Conservation (phyloP, 768 basidiomycete species). For the Boletus subcaerulescens region DNA sequence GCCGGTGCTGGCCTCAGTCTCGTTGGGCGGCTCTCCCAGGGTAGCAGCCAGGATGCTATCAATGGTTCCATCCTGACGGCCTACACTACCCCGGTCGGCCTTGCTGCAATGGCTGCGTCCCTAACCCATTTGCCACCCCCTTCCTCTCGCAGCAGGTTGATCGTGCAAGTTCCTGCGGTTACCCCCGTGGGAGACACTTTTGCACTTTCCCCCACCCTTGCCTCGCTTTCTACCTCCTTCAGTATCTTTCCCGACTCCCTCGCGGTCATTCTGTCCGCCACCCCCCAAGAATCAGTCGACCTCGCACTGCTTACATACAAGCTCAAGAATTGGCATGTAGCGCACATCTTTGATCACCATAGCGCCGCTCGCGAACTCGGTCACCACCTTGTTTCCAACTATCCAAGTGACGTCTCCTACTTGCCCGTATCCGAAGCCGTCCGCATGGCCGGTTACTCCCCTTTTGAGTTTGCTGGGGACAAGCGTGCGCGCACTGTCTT, state of each 20-base stretch:
- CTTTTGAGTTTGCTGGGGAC: conserved; percentile 76
- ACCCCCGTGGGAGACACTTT: conserved; percentile 63
- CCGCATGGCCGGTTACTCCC: conserved; percentile 58
- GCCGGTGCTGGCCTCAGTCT: conserved; percentile 80
- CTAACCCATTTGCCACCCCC: conserved; percentile 70
- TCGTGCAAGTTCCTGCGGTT: conserved; percentile 81
- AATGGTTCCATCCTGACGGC: conserved; percentile 65
- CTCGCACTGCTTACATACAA: conserved; percentile 76
- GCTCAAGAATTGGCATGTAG: conserved; percentile 61
- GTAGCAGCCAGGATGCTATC: conserved; percentile 65
- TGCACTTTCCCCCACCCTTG: conserved; percentile 73
- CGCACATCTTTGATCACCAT: conserved; percentile 91
- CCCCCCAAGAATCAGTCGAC: conserved; percentile 79
- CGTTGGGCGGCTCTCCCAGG: conserved; percentile 76
- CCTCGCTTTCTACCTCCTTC: conserved; percentile 59
- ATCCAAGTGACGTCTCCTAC: conserved; percentile 28
- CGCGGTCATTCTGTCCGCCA: conserved; percentile 77
- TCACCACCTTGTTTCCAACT: conserved; percentile 43
- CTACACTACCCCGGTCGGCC: conserved; percentile 80
- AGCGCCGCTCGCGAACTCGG: conserved; percentile 75
- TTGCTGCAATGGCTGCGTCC: conserved; percentile 79
- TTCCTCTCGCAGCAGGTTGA: conserved; percentile 59
- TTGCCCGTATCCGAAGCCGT: conserved; percentile 48
- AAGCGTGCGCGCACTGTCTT: conserved; percentile 59
- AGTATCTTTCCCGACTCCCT: conserved; percentile 61